Evolutionary conservation across 805 yeast genomes (phyloP), one percentile per base, ranked within the genome.

Genomic region (Zygoascus flipseniorum): DNA sequence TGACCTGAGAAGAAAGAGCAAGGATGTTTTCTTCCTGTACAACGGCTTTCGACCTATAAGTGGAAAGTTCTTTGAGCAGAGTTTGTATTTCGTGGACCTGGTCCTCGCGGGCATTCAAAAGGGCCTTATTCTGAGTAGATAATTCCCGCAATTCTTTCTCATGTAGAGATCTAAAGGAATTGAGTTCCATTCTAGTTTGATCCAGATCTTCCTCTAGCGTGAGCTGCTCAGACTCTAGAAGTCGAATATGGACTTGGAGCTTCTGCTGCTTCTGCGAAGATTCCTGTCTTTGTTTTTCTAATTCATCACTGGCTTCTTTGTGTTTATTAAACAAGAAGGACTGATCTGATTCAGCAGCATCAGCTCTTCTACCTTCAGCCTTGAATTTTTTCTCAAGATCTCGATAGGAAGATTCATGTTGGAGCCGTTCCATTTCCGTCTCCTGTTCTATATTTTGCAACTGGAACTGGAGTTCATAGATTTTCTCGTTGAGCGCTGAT

Each of bases 381-480:
- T 60, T 56, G 53, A 71, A 48, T 45, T 63, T 57, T 39, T 60
- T 55, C 53, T 65, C 61, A n/a, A 72, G 53, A 14, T 64, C 62
- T 9, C 68, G 64, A 1, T 65, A 44, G 2, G 58, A 56, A 4
- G 63, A 58, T 46, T 74, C 75, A 43, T 61, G 62, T 4, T 64
- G 61, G 0, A 74, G 47, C 28, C 63, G 63, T 14, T 64, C 69
- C 42, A 67, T 54, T 18, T 75, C 75, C 43, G 72, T 63, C 46
- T 76, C 75, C 52, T 69, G 69, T 51, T 70, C 69, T 35, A 72
- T 54, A 8, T 72, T 66, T 11, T 65, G 66, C 39, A 72, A 60
- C 54, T 72, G 71, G 61, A 66, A 77, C 47, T 68, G 68, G 53
- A 72, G 61, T 8, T 58, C 50, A 35, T 54, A 48, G 26, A 60